Evolutionary conservation across 2,329 filamentous ascomycete genomes (phyloP).

Genomic region (Ophiostoma sp.): DNA sequence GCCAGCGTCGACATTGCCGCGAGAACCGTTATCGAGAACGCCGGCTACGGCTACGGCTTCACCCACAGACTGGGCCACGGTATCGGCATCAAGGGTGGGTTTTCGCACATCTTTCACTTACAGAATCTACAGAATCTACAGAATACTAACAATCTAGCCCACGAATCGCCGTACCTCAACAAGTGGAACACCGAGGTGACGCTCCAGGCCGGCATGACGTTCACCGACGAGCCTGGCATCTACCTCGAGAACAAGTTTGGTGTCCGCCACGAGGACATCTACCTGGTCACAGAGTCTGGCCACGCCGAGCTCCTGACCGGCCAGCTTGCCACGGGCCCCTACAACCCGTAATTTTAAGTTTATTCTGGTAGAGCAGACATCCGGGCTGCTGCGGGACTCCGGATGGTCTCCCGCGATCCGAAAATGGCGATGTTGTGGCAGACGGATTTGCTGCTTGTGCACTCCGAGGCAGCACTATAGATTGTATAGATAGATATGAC

Average conservation of each 20-base stretch:
- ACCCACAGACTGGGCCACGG: conserved; percentile 16
- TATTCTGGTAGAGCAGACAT: not conserved
- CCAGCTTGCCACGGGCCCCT: conserved; percentile 6
- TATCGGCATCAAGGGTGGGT: conserved; percentile 14
- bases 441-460: not conserved
- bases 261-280: conserved; percentile 16
- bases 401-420: not conserved
- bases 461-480: not conserved
- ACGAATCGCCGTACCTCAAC: conserved; percentile 17
- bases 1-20: conserved; percentile 13
- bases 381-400: not conserved
- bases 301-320: conserved; percentile 14
- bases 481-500: conserved; percentile 3
- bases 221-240: conserved; percentile 14
- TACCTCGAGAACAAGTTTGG: conserved; percentile 14
- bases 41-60: conserved; percentile 14
- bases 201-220: conserved; percentile 11
- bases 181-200: conserved; percentile 13
- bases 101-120: not conserved
- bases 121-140: not conserved
- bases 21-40: conserved; percentile 4
- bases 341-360: not conserved
- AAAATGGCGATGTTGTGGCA: not conserved
- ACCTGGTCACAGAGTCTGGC: conserved; percentile 4
- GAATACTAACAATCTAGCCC: not conserved